Evolutionary conservation across 495 filamentous ascomycete genomes (phyloP).

Genomic region (Geopyxis carbonaria): DNA sequence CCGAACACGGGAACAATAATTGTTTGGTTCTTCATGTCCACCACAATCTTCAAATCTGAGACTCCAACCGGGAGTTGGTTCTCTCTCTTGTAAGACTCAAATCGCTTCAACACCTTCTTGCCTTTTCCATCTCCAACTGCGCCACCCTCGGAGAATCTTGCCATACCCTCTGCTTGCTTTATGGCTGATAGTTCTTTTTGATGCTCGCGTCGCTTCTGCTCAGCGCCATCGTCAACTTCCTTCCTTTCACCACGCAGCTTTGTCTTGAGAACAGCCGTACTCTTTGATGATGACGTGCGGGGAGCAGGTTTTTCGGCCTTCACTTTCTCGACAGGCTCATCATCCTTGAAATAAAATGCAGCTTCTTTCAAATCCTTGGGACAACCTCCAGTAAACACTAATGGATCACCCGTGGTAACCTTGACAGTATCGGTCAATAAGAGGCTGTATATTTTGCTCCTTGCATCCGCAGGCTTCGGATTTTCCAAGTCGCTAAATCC

Average conservation of each 20-base stretch:
- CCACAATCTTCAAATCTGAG: slow-evolving; percentile 68
- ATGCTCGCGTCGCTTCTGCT: slow-evolving; percentile 72
- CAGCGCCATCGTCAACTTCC: slow-evolving; percentile 75
- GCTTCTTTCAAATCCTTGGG: slow-evolving; percentile 77
- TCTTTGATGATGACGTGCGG: slow-evolving; percentile 72
- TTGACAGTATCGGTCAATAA: slow-evolving; percentile 86
- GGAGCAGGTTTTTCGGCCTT: slow-evolving; percentile 58
- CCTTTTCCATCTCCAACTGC: slow-evolving; percentile 73
- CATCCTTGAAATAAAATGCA: slow-evolving; percentile 94
- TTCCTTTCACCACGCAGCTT: slow-evolving; percentile 80
- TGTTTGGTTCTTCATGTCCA: slow-evolving; percentile 78
- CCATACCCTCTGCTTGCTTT: slow-evolving; percentile 76
- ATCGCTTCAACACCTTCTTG: slow-evolving; percentile 95
- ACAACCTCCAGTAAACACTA: slow-evolving; percentile 84
- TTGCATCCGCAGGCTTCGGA: slow-evolving; percentile 62
- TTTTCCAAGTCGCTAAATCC: slow-evolving; percentile 81
- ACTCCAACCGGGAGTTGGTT: slow-evolving; percentile 76
- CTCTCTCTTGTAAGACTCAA: slow-evolving; percentile 97
- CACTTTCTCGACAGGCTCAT: slow-evolving; percentile 53
- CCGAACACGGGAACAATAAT: slow-evolving; percentile 94
- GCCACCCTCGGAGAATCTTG: slow-evolving; percentile 52
- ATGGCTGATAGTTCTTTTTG: slow-evolving; percentile 77
- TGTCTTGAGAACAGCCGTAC: slow-evolving; percentile 63
- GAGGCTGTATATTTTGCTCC: slow-evolving; percentile 71
- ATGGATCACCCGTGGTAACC: slow-evolving; percentile 55